A percentile compares a stretch with the other conserved stretches of the same genome.
phyloP scores from a whole-genome alignment of 176 grass and related monocot genomes.

The Zoysia japonica region DNA sequence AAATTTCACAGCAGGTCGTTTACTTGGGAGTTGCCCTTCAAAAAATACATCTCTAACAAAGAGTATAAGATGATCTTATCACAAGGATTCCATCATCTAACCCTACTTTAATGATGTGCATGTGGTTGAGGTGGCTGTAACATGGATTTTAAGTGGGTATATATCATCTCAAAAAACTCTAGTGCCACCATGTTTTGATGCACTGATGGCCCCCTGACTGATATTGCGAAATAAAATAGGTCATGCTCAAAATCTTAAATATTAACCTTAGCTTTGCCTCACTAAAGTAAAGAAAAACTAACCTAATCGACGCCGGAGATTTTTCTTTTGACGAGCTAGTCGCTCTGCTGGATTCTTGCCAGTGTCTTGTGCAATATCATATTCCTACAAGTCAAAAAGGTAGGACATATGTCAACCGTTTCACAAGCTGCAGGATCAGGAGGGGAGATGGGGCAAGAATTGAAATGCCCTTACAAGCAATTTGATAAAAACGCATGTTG shows the following conservation, averaged over 20 bases:
- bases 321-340: slow-evolving; percentile 92
- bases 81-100: background rate
- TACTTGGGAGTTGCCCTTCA: background rate
- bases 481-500: slow-evolving; percentile 25
- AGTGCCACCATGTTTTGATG: background rate
- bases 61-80: background rate
- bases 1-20: background rate
- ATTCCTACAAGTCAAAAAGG: slow-evolving; percentile 67
- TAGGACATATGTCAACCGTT: slow-evolving; percentile 21
- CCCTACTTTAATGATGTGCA: background rate
- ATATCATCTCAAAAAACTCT: background rate
- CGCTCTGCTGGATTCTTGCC: slow-evolving; percentile 85
- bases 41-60: background rate
- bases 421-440: background rate
- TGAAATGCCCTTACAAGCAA: slow-evolving; percentile 15
- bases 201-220: background rate
- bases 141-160: background rate
- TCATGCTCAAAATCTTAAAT: slow-evolving; percentile 12
- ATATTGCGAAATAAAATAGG: background rate
- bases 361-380: slow-evolving; percentile 80
- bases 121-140: background rate
- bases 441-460: background rate
- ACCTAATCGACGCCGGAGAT: slow-evolving; percentile 95
- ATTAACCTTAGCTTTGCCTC: background rate
- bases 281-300: slow-evolving; percentile 39